These are phyloP conservation scores for Auricularia cornea DNA, from an alignment of 768 basidiomycete genomes.

Conservation along the genomic window DNA sequence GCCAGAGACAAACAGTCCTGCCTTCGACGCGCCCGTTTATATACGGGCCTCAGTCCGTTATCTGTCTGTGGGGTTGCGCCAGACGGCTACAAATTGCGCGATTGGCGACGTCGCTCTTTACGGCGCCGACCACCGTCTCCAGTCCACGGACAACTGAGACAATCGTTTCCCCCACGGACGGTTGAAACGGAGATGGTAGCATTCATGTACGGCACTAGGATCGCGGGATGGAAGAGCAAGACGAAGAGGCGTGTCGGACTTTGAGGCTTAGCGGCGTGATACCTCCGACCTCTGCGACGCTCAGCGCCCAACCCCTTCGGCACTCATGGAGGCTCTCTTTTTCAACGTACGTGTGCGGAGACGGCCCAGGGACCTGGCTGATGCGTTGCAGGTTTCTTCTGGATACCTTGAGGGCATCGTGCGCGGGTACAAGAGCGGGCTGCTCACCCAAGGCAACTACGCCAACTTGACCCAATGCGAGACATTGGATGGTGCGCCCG, in stretches of 20 bases:
- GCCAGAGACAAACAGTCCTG: no score
- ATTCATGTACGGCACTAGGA: no score
- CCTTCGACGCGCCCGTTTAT: background rate
- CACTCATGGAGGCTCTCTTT: constrained; percentile 73
- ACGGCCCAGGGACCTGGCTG: constrained; percentile 20
- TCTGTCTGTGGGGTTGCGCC: background rate
- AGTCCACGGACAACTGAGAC: no score
- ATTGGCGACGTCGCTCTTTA: background rate
- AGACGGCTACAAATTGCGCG: background rate
- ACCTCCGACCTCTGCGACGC: background rate
- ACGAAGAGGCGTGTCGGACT: background rate
- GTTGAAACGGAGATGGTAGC: no score
- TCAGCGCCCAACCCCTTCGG: background rate
- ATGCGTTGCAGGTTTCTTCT: constrained; percentile 43
- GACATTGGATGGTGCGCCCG: constrained; percentile 73
- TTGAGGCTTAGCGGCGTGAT: background rate
- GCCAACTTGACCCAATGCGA: constrained; percentile 95
- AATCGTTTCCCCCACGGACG: no score
- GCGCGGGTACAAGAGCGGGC: constrained; percentile 88
- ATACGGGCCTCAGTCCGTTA: background rate
- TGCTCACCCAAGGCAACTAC: constrained; percentile 85
- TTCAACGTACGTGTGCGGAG: constrained; percentile 62
- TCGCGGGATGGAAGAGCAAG: background rate
- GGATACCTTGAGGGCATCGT: constrained; percentile 80
- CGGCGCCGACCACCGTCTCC: no score